Conservation (phyloP, 495 filamentous ascomycete species). For the Tuber umbilicatum region DNA sequence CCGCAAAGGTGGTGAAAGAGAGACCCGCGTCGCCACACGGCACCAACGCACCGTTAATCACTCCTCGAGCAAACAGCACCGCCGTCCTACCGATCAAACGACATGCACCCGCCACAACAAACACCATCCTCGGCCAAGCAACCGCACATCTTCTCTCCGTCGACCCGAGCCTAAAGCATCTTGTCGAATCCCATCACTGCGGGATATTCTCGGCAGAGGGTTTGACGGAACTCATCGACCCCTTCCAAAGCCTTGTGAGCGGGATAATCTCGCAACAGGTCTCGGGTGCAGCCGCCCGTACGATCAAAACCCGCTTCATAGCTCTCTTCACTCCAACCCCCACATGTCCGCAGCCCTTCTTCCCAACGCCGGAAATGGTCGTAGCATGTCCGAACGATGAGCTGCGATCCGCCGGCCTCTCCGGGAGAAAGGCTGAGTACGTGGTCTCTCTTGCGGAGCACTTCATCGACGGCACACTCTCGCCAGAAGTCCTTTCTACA, state of each 20-base stretch:
- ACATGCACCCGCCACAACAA: slow-evolving; percentile 53
- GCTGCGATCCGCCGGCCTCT: slow-evolving; percentile 78
- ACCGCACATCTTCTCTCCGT: slow-evolving; percentile 67
- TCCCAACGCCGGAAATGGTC: slow-evolving; percentile 73
- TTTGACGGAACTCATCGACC: slow-evolving; percentile 74
- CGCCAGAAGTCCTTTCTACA: slow-evolving; percentile 62
- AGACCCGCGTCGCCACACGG: slow-evolving; percentile 42
- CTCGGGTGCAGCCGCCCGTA: slow-evolving; percentile 78
- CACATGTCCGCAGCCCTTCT: slow-evolving; percentile 44
- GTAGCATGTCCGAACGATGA: slow-evolving; percentile 52
- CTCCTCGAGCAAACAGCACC: slow-evolving; percentile 66
- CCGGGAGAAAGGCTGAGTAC: slow-evolving; percentile 91
- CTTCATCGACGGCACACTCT: slow-evolving; percentile 67
- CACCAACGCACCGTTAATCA: slow-evolving; percentile 69
- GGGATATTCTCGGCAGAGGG: slow-evolving; percentile 71
- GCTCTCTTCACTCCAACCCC: slow-evolving; percentile 56
- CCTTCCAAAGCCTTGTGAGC: slow-evolving; percentile 71
- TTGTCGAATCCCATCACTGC: slow-evolving; percentile 73
- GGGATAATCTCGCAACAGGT: slow-evolving; percentile 96
- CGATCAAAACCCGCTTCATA: slow-evolving; percentile 81
- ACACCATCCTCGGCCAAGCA: slow-evolving; percentile 68
- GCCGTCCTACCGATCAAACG: slow-evolving; percentile 57
- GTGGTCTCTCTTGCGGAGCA: slow-evolving; percentile 75
- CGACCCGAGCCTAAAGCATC: slow-evolving; percentile 63
- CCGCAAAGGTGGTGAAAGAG: slow-evolving; percentile 2